Conservation (phyloP, 2,329 filamentous ascomycete genomes). For the Curvularia eragrostidis region DNA sequence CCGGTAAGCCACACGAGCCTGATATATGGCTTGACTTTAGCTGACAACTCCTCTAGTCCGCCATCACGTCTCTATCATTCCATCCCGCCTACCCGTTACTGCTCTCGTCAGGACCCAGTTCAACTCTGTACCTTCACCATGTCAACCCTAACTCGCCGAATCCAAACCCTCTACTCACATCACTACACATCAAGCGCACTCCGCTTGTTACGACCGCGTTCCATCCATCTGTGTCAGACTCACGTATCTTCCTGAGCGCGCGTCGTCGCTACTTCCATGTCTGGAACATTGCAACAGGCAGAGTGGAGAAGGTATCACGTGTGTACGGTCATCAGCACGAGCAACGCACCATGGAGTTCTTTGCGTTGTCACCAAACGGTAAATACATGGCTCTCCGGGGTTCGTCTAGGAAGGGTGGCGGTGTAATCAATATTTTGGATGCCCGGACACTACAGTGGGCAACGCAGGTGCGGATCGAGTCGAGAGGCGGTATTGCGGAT, state of each 20-base stretch:
- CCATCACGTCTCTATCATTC: conserved; percentile 84
- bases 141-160: conserved; percentile 76
- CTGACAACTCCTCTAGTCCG: conserved; percentile 55
- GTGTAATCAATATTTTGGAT: conserved; percentile 84
- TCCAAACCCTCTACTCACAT: conserved; percentile 88
- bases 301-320: conserved; percentile 80
- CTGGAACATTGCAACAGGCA: conserved; percentile 85
- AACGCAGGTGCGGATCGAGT: conserved; percentile 80
- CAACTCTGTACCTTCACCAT: conserved; percentile 87
- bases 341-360: conserved; percentile 88
- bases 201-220: conserved; percentile 88
- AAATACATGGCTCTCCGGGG: conserved; percentile 84
- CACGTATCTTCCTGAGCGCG: conserved; percentile 86
- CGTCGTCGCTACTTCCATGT: conserved; percentile 91
- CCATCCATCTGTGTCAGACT: conserved; percentile 68
- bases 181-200: conserved; percentile 82
- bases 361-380: conserved; percentile 86
- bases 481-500: conserved; percentile 82
- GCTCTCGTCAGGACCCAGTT: conserved; percentile 85
- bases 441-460: conserved; percentile 86
- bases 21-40: conserved; percentile 16
- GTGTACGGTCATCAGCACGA: conserved; percentile 78
- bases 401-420: conserved; percentile 82
- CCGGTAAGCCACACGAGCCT: conserved; percentile 56
- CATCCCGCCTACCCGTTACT: conserved; percentile 89